Conservation (phyloP, 129 eudicot genomes). For the Chrysanthemum lavandulifolium region DNA sequence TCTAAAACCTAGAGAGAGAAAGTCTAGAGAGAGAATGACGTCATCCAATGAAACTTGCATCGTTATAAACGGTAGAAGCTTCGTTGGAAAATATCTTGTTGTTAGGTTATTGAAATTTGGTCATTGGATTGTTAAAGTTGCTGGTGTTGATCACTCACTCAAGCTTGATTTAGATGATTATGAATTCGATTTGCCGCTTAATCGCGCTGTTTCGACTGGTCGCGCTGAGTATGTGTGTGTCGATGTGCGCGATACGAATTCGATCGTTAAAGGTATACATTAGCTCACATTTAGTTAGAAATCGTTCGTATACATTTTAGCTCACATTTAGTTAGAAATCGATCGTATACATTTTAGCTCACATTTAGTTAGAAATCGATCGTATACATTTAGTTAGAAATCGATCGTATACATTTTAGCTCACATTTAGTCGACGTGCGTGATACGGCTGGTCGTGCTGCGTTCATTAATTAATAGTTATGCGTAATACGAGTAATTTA, state of each 20-base stretch:
- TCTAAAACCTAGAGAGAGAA: conserved; percentile 39
- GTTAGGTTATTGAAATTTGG: conserved; percentile 55
- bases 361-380: too few species aligned
- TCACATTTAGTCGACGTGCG: too few species aligned
- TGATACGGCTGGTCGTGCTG: too few species aligned
- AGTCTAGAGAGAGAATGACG: conserved; percentile 30
- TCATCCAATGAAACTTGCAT: conserved; percentile 43
- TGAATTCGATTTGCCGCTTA: conserved; percentile 34
- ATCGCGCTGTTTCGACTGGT: conserved; percentile 52
- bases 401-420: too few species aligned
- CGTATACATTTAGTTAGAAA: too few species aligned
- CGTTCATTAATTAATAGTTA: too few species aligned
- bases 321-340: too few species aligned
- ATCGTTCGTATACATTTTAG: too few species aligned
- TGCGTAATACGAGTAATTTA: too few species aligned
- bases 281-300: too few species aligned
- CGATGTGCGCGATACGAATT: conserved; percentile 61
- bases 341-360: too few species aligned
- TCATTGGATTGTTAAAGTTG: conserved; percentile 79
- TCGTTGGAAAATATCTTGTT: conserved; percentile 68
- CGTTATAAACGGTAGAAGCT: conserved; percentile 72
- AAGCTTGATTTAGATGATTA: conserved; percentile 39
- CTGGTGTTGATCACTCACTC: conserved; percentile 50
- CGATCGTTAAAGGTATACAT: conserved; percentile 50
- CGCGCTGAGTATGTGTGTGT: conserved; percentile 67